Evolutionary conservation across 768 basidiomycete species (phyloP).

Genomic region (Mycena albidolilacea): DNA sequence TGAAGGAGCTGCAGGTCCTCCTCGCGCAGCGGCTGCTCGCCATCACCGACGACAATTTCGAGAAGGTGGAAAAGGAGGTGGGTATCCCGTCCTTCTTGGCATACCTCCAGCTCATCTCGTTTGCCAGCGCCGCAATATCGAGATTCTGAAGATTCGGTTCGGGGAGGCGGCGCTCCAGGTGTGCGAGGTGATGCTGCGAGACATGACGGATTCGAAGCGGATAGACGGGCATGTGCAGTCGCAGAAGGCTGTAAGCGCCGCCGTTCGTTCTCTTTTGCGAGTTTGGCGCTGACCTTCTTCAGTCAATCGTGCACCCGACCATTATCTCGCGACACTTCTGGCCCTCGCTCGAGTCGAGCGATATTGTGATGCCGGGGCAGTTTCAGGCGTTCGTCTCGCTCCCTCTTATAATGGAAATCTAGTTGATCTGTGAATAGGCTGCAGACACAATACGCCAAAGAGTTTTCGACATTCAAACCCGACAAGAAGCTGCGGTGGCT

Average conservation of each 20-base stretch:
- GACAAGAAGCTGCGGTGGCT: slow-evolving; percentile 94
- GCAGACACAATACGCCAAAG: slow-evolving; percentile 81
- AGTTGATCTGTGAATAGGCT: slow-evolving; percentile 59
- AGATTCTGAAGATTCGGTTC: slow-evolving; percentile 95
- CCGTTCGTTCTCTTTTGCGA: background rate
- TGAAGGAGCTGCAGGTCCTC: slow-evolving; percentile 94
- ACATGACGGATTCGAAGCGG: slow-evolving; percentile 95
- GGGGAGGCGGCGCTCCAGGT: slow-evolving; percentile 94
- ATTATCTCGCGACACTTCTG: slow-evolving; percentile 97
- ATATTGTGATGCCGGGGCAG: slow-evolving; percentile 87
- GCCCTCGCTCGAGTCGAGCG: slow-evolving; percentile 85
- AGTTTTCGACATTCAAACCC: slow-evolving; percentile 89
- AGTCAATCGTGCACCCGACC: slow-evolving; percentile 88
- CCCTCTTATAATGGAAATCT: slow-evolving; percentile 9
- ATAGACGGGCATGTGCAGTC: slow-evolving; percentile 91
- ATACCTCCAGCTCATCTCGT: slow-evolving; percentile 19
- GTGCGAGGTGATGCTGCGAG: slow-evolving; percentile 98
- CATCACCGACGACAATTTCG: slow-evolving; percentile 84
- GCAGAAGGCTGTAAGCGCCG: slow-evolving; percentile 69
- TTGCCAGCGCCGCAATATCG: slow-evolving; percentile 87
- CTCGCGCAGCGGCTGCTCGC: slow-evolving; percentile 89
- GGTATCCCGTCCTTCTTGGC: slow-evolving; percentile 1
- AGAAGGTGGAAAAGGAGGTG: slow-evolving; percentile 82
- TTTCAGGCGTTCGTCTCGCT: slow-evolving; percentile 74
- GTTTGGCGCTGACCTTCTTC: background rate